phyloP scores from a whole-genome alignment of 2,329 filamentous ascomycete species.

The Colletotrichum sp. region DNA sequence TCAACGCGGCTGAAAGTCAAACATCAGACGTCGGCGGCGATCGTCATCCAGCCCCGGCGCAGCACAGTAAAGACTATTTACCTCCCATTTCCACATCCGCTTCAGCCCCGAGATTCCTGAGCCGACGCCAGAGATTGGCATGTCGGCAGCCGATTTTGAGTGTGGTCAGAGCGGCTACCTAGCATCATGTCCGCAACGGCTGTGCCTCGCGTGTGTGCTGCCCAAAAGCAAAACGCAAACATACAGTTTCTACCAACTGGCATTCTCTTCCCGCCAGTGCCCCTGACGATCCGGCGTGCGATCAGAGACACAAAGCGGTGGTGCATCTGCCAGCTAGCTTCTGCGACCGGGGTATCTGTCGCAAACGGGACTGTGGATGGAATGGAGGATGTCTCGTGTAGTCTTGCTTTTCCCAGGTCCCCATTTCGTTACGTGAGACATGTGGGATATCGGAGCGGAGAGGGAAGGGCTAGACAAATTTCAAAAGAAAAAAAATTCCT shows the following conservation, averaged over 20 bases:
- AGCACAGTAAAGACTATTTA: neutral
- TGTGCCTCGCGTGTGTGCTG: neutral
- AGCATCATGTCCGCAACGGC: neutral
- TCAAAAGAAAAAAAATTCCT: neutral
- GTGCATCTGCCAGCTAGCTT: slow-evolving; percentile 1
- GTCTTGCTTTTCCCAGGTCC: neutral
- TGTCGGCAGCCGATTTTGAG: neutral
- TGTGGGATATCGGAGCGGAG: neutral
- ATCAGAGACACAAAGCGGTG: neutral
- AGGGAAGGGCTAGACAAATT: neutral
- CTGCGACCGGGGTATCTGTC: slow-evolving; percentile 7
- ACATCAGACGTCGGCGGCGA: neutral
- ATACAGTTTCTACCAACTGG: neutral
- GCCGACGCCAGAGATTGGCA: neutral
- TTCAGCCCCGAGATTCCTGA: neutral
- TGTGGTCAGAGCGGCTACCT: slow-evolving; percentile 6
- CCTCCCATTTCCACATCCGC: neutral
- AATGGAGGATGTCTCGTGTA: neutral
- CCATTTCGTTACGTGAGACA: neutral
- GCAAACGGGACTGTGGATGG: neutral
- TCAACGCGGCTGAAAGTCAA: neutral
- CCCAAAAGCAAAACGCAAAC: neutral
- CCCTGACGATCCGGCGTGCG: slow-evolving; percentile 14
- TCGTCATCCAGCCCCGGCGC: neutral
- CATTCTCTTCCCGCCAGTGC: neutral